phyloP scores from a whole-genome alignment of 768 basidiomycete genomes.

The Pleurotus tuoliensis region DNA sequence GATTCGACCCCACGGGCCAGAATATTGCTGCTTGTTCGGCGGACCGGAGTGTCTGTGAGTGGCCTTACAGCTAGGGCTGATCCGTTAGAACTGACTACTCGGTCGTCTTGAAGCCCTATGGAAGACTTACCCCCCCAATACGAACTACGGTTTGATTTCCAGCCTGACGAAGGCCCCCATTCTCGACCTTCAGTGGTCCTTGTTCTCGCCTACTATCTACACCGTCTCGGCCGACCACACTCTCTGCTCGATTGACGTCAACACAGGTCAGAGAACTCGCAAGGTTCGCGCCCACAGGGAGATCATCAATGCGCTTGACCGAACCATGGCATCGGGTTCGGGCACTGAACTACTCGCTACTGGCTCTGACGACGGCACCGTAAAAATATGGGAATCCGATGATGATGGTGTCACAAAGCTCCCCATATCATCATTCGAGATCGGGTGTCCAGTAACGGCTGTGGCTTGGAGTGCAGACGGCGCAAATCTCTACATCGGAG shows the following conservation, averaged over 20 bases:
- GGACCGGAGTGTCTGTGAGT: conserved; percentile 87
- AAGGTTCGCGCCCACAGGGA: conserved; percentile 88
- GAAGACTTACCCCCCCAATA: conserved; percentile 89
- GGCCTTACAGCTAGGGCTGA: neutral
- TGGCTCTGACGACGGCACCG: conserved; percentile 89
- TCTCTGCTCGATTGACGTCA: conserved; percentile 70
- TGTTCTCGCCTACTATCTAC: conserved; percentile 68
- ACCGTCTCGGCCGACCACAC: conserved; percentile 90
- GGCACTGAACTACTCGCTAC: conserved; percentile 85
- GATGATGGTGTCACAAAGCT: conserved; percentile 64
- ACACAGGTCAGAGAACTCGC: conserved; percentile 76
- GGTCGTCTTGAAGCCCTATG: conserved; percentile 59
- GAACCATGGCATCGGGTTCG: conserved; percentile 79
- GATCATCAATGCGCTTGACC: conserved; percentile 86
- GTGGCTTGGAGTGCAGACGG: conserved; percentile 94
- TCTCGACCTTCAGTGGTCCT: conserved; percentile 88
- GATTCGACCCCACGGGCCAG: conserved; percentile 92
- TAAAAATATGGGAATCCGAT: conserved; percentile 88
- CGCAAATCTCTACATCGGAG: conserved; percentile 83
- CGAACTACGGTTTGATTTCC: conserved; percentile 85
- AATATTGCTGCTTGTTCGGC: conserved; percentile 90
- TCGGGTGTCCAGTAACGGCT: conserved; percentile 88
- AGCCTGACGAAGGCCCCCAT: conserved; percentile 88
- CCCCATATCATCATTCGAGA: conserved; percentile 74
- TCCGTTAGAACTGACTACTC: neutral